Base-by-base conservation (phyloP, 2,329 filamentous ascomycete genomes). In the Phyllosticta citribraziliensis region DNA sequence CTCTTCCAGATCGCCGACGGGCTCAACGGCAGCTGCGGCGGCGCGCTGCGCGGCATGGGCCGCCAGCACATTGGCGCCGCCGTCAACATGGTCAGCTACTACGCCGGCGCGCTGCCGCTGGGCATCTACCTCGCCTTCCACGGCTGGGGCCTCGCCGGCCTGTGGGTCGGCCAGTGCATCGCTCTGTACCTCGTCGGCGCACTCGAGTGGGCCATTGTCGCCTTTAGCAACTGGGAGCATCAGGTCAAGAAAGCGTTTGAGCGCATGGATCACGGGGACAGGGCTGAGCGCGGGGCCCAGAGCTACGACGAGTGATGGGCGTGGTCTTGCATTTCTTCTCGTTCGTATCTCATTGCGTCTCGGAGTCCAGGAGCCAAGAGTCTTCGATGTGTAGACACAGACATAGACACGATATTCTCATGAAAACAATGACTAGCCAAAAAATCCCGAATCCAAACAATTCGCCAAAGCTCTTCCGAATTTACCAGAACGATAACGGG, bases 1-100 rank as follows among this genome's bases (percentile, higher is more conserved):
- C 78, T 96, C 2, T 96, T 96, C 74, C 91, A 96, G 76, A 92
- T 96, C 63, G 90, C 91, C 0, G 91, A 96, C 70, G 91, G 91
- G 0, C 75, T 96, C 35, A 94, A 94, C 68, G 90, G 91, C 1
- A 88, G 85, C 63, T 96, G 91, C 69, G 91, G 91, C 1, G 91
- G 91, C 1, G 84, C 85, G 20, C 75, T 96, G 14, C 77, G 91
- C 65, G 91, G 91, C 0, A 94, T 93, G 89, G 91, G 91, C 2
- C 78, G 88, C 60, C 91, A 96, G 73, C 91, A 92, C 79, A 82
- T 95, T 56, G 91, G 91, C 14, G 91, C 90, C 1, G 76, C 85
- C 1, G 89, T 95, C 58, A 96, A 96, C 70, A 78, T 92, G 17
- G 73, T 92, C 19, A 90, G 87, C 70, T 96, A 96, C 73, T 96